phyloP scores from a whole-genome alignment of 345 rosid genomes.

The Citrus maxima region DNA sequence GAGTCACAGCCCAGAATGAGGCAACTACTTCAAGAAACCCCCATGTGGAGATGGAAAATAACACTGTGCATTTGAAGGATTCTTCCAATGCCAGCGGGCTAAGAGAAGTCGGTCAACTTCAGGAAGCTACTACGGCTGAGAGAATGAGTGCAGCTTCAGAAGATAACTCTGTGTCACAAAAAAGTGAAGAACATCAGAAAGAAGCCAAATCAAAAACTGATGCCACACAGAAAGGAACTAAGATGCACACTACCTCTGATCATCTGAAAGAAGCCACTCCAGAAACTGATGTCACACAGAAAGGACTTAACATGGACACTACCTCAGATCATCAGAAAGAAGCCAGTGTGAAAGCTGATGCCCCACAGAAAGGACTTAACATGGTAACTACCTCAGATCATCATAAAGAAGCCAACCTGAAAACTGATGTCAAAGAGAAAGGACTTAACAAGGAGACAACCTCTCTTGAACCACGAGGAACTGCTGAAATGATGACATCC shows the following conservation, averaged over 20 bases:
- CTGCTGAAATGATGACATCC: constrained; percentile 9
- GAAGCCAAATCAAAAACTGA: constrained; percentile 13
- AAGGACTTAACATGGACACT: constrained; percentile 2
- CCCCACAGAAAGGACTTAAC: constrained; percentile 10
- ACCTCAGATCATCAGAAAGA: neutral
- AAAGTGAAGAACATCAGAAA: constrained; percentile 16
- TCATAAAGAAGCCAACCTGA: constrained; percentile 1
- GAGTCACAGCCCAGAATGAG: constrained; percentile 7
- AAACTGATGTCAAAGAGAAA: constrained; percentile 18
- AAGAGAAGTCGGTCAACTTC: constrained; percentile 15
- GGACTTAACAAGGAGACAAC: neutral
- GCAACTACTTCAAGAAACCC: constrained; percentile 10
- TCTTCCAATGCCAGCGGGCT: constrained; percentile 15
- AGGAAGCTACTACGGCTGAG: neutral
- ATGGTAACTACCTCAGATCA: neutral
- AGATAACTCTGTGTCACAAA: neutral
- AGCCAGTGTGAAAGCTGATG: constrained; percentile 12
- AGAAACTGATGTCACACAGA: constrained; percentile 15
- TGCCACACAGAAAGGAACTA: constrained; percentile 16
- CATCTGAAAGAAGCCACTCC: neutral
- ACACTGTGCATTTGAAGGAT: neutral
- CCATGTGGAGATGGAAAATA: constrained; percentile 1
- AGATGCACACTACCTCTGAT: neutral
- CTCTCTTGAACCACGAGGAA: constrained; percentile 15
- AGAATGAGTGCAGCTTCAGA: neutral